Base-by-base conservation (phyloP, 768 basidiomycete species). In the Suillus plorans region DNA sequence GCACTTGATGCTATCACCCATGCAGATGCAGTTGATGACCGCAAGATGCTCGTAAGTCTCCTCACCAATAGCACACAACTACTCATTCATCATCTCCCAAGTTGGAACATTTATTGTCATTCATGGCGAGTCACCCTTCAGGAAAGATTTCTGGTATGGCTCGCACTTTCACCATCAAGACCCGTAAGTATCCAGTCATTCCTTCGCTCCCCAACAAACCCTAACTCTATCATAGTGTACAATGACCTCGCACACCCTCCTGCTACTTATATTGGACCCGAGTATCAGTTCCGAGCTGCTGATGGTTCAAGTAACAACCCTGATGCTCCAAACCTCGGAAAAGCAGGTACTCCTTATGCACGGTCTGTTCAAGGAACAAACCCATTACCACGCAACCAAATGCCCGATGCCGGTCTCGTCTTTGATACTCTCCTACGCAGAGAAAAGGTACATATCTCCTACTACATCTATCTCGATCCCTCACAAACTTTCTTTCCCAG, bases 241-340 rank as follows among this genome's bases (percentile, higher is more conserved):
- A 86, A 89, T 67, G 94, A 95, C 74, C 83, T 97, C 18, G 76
- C 86, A 0, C 94, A 95, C 73, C 94, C 94, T 4, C 83, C 92
- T 8, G 79, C 86, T 8, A 91, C 92, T 1, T 86, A 80, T 67
- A 74, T 93, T 44, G 87, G 91, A 20, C 78, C 82, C 31, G 68
- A 85, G 60, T 88, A 86, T 67, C 82, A 86, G 2, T 94, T 84
- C 80, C 86, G 94, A 41, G 73, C 83, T 1, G 89, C 91, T 4
- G 94, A 95, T 74, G 94, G 94, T 8, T 85, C 87, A 4, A 76
- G 78, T 72, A 95, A 96, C 77, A 95, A 94, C 70, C 80, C 87
- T 53, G 80, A 82, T 62, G 72, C 80, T 44, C 92, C 93, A 2
- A 80, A 87, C 64, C 74, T 95, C 77, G 94, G 94, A 55, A 89